phyloP scores from a whole-genome alignment of 2,329 filamentous ascomycete species.

The Colletotrichum shisoi region DNA sequence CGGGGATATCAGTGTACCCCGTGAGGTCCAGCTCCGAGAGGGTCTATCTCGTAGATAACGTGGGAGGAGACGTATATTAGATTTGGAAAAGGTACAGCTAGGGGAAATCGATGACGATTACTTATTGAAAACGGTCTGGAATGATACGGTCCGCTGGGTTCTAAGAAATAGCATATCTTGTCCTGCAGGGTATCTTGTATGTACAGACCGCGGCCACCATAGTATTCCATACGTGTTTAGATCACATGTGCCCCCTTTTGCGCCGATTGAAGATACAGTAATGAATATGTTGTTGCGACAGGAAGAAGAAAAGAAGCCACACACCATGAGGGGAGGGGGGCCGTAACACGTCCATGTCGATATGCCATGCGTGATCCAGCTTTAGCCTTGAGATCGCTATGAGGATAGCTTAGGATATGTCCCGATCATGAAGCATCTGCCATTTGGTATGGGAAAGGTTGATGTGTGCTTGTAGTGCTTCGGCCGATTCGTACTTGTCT shows the following conservation, averaged over 20 bases:
- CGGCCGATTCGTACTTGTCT: conserved; percentile 47
- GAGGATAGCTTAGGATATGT: conserved; percentile 16
- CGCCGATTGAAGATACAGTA: background rate
- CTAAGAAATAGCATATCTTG: background rate
- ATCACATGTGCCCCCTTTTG: background rate
- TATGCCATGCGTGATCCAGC: background rate
- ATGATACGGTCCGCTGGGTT: background rate
- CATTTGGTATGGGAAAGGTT: conserved; percentile 52
- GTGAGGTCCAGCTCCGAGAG: background rate
- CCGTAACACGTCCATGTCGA: background rate
- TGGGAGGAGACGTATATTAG: background rate
- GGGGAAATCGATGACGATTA: background rate
- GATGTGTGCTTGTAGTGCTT: conserved; percentile 49
- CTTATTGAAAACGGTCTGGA: background rate
- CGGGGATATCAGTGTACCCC: background rate
- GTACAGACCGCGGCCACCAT: background rate
- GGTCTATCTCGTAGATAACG: background rate
- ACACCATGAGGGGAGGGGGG: background rate
- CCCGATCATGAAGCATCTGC: conserved; percentile 53
- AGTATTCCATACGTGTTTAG: background rate
- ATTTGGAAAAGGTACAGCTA: background rate
- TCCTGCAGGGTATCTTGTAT: conserved; percentile 12
- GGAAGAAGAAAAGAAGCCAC: background rate
- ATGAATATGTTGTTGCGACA: background rate
- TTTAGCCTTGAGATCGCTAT: background rate